Percentiles rank a stretch among this genome's conserved stretches.
These are phyloP conservation scores for Marchantia paleacea DNA, from an alignment of 225 moss, liverwort and hornwort species.

Conservation along the genomic window DNA sequence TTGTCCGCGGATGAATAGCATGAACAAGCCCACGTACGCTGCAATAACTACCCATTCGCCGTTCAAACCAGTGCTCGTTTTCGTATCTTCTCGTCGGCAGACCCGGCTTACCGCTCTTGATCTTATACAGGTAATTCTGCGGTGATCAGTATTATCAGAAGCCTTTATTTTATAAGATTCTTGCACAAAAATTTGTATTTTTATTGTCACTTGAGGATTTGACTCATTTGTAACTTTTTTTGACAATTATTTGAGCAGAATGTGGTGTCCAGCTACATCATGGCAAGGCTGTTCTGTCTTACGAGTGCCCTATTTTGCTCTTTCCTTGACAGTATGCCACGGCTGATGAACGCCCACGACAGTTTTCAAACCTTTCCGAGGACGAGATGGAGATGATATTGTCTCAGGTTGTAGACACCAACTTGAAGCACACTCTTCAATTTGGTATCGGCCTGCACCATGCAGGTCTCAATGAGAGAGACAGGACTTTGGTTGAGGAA, in stretches of 20 bases:
- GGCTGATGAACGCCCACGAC: constrained; percentile 92
- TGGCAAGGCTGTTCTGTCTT: not conserved
- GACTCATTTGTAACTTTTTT: not conserved
- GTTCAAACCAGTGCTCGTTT: constrained; percentile 92
- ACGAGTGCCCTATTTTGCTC: not conserved
- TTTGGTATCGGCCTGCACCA: constrained; percentile 98
- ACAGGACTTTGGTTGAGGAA: constrained; percentile 92
- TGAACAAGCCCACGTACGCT: constrained; percentile 99
- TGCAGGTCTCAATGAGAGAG: constrained; percentile 94
- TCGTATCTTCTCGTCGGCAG: constrained; percentile 99
- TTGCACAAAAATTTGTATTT: not conserved
- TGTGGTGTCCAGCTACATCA: not conserved
- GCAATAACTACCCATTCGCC: constrained; percentile 95
- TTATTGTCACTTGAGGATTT: not conserved
- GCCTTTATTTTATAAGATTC: not conserved
- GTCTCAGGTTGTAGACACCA: constrained; percentile 83
- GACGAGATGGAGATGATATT: constrained; percentile 85
- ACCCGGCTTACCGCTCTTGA: constrained; percentile 96
- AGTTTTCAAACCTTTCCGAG: constrained; percentile 80
- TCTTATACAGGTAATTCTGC: constrained; percentile 66
- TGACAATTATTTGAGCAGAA: not conserved
- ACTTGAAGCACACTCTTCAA: constrained; percentile 94
- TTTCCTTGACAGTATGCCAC: constrained; percentile 59
- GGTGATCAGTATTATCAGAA: not conserved
- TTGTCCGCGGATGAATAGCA: constrained; percentile 99